Conservation (phyloP, 257 asterid genomes). For the Pogostemon cablin region DNA sequence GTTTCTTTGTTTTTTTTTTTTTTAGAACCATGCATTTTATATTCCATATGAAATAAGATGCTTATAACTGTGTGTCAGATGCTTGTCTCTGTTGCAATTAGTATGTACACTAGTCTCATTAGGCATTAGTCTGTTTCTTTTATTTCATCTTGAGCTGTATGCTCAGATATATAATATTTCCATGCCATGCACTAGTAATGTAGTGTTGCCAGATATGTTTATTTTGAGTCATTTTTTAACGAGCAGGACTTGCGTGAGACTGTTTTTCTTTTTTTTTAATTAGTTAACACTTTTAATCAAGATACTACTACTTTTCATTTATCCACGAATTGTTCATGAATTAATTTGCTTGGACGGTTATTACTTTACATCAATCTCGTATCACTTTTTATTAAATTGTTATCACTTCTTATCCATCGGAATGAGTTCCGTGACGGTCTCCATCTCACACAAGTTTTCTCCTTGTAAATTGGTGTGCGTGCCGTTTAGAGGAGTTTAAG, state of each 20-base stretch:
- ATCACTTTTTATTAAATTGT: too few relatives aligned
- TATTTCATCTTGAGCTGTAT: background rate
- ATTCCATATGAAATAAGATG: conserved; percentile 1
- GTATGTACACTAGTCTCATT: background rate
- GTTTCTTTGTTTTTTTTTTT: background rate
- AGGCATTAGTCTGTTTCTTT: background rate
- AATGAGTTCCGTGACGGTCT: too few relatives aligned
- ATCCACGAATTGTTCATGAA: too few relatives aligned
- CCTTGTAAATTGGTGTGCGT: background rate
- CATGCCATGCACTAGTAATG: background rate
- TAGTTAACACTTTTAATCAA: too few relatives aligned
- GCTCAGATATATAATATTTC: background rate
- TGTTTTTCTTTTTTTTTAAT: too few relatives aligned
- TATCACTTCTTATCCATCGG: too few relatives aligned
- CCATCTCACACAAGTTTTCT: too few relatives aligned
- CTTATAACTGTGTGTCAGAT: background rate
- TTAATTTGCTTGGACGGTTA: too few relatives aligned
- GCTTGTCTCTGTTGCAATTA: background rate
- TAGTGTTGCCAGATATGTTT: background rate
- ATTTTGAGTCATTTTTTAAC: background rate
- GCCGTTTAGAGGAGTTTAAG: background rate
- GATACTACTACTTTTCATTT: too few relatives aligned
- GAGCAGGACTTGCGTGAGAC: too few relatives aligned
- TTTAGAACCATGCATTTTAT: background rate
- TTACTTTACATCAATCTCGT: too few relatives aligned